Base-by-base conservation (phyloP, 495 filamentous ascomycete species). In the Penicillium robsamsonii region DNA sequence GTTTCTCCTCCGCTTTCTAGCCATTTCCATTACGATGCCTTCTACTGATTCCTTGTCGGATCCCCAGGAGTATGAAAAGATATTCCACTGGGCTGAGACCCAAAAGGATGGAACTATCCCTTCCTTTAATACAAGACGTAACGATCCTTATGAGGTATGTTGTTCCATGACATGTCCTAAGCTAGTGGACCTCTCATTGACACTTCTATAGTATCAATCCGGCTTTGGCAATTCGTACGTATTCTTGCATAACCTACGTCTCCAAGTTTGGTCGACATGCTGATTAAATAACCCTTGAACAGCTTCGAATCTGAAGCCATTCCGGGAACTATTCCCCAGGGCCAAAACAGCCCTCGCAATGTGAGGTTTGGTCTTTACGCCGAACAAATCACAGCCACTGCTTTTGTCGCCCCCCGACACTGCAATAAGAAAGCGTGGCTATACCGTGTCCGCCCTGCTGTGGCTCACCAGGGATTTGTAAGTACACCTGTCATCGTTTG, bases 61-160 rank as follows among this genome's bases (percentile, higher is more conserved):
- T 50, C 71, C 68, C 49, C 59, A 66, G 59, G 79, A 81, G 52
- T 83, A 81, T 63, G 79, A 82, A 59, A 75, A 80, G 46, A 79
- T 83, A 50, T 81, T 83, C 72, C 79, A 82, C 62, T 81, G 80
- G 80, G 79, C 78, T 11, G 79, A 81, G 63, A 81, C 79, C 2
- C 80, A 83, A 51, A 76, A 81, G 65, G 70, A 80, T 66, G 77
- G 69, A 17, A 55, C 63, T 1, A 74, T 79, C 40, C 77, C 77
- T 46, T 79, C 77, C 8, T 80, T 80, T 52, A 59, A 57, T 42
- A 76, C 70, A 48, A 70, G 78, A 53, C 74, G 72, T 46, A 82
- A 81, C 61, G 78, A 82, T 58, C 79, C 78, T 35, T 82, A 80
- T 63, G 62, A 77, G 69, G 76, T 79, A 70, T 38, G 61, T 60